Evolutionary conservation across 768 basidiomycete genomes (phyloP).

Genomic region (Pisolithus marmoratus): DNA sequence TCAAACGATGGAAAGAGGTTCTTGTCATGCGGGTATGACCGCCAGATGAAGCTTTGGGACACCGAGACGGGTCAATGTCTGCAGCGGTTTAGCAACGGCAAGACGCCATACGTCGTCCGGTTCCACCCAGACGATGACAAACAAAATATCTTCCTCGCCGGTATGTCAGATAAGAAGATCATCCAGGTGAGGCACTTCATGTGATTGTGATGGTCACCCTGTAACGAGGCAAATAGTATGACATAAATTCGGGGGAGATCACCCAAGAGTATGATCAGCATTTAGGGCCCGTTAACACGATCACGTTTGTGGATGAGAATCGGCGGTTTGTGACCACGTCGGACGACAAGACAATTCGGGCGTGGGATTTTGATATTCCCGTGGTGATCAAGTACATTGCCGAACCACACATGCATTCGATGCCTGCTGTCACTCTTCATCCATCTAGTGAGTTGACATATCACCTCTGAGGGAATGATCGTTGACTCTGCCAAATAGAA

Average conservation of each 20-base stretch:
- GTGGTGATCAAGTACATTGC: constrained; percentile 99
- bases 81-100: constrained; percentile 95
- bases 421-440: constrained; percentile 96
- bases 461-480: constrained; percentile 5
- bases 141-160: constrained; percentile 92
- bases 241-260: constrained; percentile 92
- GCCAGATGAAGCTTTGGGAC: constrained; percentile 98
- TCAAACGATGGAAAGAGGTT: constrained; percentile 89
- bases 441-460: constrained; percentile 71
- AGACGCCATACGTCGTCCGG: constrained; percentile 91
- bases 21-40: constrained; percentile 90
- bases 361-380: constrained; percentile 99
- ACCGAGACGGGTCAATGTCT: constrained; percentile 98
- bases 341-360: constrained; percentile 97
- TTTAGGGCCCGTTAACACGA: constrained; percentile 95
- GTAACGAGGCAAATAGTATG: constrained; percentile 55
- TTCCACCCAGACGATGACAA: constrained; percentile 98
- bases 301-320: constrained; percentile 98
- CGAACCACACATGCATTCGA: constrained; percentile 99
- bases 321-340: constrained; percentile 96
- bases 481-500: constrained; percentile 39
- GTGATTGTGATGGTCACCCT: background rate
- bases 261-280: constrained; percentile 99
- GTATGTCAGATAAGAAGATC: constrained; percentile 99
- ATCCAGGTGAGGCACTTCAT: constrained; percentile 63